Base-by-base conservation (phyloP, 306 rosid genomes). In the Cicer arietinum region DNA sequence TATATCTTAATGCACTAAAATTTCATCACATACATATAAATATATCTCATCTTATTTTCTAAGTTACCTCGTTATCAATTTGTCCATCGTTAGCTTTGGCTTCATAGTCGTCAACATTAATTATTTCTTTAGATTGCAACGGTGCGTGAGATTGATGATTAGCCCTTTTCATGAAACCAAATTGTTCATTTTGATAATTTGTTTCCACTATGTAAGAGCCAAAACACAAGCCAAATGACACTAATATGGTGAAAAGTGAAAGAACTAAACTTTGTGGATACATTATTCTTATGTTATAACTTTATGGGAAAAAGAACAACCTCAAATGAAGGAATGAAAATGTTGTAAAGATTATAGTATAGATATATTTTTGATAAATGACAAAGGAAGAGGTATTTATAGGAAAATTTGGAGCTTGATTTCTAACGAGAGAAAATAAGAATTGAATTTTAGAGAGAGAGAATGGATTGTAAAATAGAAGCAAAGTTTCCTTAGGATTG, bases 31-130 rank as follows among this genome's bases (percentile, higher is more conserved):
- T 22, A 25, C 8, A 58, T 61, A 37, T 30, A 35, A 2, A 59
- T 59, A 59, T 12, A 30, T 5, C 7, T 22, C 35, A 4, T 10
- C 6, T 52, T 16, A 7, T 17, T 17, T 17, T 56, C 8, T 22
- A 22, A 57, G 14, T 58, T 81, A 89, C 98, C 95, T 86, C 7
- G 59, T 73, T 84, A 56, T 88, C 92, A 40, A 80, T 89, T 76
- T 66, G 66, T 52, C 89, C 90, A 25, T 85, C 81, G 53, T 77
- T 51, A 50, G 77, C 65, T 76, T 35, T 74, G 39, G 93, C 96
- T 76, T 97, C 98, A 84, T 79, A 89, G 14, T 80, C 51, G 59
- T 86, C 84, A 53, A 93, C 96, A 83, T 53, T 84, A 18, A 88
- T 44, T 11, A 16, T 22, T 30, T 40, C 64, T 5, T 71, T 46